Percentiles rank a stretch among this genome's conserved stretches.
Evolutionary conservation across 2,329 filamentous ascomycete genomes (phyloP).

Genomic region (Venturia oleaginea): DNA sequence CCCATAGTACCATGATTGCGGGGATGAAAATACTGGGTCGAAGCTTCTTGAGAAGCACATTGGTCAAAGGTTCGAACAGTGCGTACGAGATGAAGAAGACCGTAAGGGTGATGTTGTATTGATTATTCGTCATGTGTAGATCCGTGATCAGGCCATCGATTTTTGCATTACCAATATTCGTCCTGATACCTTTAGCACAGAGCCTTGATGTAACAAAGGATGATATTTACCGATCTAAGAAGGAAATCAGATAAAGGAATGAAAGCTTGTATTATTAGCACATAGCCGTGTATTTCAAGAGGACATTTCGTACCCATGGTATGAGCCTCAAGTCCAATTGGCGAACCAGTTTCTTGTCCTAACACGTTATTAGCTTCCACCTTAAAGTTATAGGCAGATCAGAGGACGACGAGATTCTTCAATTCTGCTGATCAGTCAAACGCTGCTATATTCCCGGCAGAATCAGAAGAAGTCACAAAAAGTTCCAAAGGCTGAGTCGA

Average conservation of each 20-base stretch:
- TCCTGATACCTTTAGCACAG: constrained; percentile 24
- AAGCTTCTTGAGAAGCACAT: constrained; percentile 68
- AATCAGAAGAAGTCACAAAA: not conserved
- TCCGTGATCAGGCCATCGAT: constrained; percentile 49
- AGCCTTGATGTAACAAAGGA: not conserved
- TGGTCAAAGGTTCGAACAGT: constrained; percentile 68
- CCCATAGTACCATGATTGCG: constrained; percentile 69
- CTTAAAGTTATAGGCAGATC: not conserved
- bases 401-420: not conserved
- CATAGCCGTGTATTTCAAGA: constrained; percentile 16
- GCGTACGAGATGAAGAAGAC: constrained; percentile 77
- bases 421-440: not conserved
- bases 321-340: constrained; percentile 54
- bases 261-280: constrained; percentile 38
- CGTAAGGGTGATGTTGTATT: constrained; percentile 66
- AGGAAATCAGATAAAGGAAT: constrained; percentile 64
- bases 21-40: constrained; percentile 73
- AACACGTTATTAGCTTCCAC: not conserved
- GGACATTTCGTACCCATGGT: constrained; percentile 38
- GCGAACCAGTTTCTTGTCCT: constrained; percentile 55
- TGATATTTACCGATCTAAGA: constrained; percentile 42
- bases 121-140: constrained; percentile 50
- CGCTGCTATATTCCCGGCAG: not conserved
- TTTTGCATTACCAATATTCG: constrained; percentile 30
- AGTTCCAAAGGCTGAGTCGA: no score